Evolutionary conservation across 768 basidiomycete species (phyloP), one percentile per base, ranked within the genome.

Genomic region (Boletellus emodensis): DNA sequence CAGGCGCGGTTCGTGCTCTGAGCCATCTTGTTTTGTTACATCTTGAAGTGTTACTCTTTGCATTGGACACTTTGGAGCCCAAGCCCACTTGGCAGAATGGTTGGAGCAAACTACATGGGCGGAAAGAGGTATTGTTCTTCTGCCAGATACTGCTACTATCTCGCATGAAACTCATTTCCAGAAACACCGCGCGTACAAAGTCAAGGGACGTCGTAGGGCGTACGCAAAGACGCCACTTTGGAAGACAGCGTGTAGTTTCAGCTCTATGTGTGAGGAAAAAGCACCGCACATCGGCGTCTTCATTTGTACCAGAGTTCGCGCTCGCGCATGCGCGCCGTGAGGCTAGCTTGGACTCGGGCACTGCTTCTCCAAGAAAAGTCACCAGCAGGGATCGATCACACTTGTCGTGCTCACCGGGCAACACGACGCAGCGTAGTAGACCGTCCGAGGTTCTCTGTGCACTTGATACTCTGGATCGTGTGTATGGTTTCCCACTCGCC

Each of bases 51-150:
- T 11, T 30, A 30, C 30, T 2, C 30, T 11, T 30, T 30, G 30
- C 8, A 30, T 30, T 11, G 30, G 9, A 9, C 30, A 11, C 2
- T 30, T 30, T 30, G 9, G 30, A 30, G 3, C 30, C 9, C 9
- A 30, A 30, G 30, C 30, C 30, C 7, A 30, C 11, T 30, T 30
- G 30, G 30, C 1, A 48, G 22, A 42, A 84, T 85, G 84, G 68
- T 70, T 18, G 85, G 85, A 6, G 85, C 84, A 28, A 87, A 87
- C 58, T 87, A 87, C 54, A 87, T 85, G 84, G 85, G 85, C 20
- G 85, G 85, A 12, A 84, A 79, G 69, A 75, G 82, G 85, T 83
- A 42, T 33, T 65, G 17, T 46, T 49, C 14, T 37, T 20, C 20
- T 35, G 32, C 34, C 28, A 38, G 28, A 13, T 20, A 10, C 22